Evolutionary conservation across 352 stramenopile species (phyloP).

Genomic region (Pythium pectinolyticum): DNA sequence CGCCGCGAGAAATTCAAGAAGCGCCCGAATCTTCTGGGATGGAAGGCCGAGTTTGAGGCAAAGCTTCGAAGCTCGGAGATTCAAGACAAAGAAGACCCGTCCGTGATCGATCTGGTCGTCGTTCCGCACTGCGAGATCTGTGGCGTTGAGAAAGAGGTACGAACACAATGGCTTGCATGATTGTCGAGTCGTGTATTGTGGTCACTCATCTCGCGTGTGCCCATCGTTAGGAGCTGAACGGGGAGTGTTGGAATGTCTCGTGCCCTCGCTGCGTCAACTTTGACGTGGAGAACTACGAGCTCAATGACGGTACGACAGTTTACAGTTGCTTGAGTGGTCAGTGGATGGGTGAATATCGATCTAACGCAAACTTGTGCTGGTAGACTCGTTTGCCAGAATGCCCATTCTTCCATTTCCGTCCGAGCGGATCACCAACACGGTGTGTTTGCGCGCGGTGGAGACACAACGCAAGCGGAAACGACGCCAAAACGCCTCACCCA

Average conservation of each 20-base stretch:
- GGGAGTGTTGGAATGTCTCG: slow-evolving; percentile 73
- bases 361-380: too few relatives aligned
- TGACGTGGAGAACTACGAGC: slow-evolving; percentile 55
- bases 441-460: slow-evolving; percentile 41
- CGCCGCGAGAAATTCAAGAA: slow-evolving; percentile 83
- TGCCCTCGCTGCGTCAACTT: slow-evolving; percentile 74
- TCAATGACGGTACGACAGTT: slow-evolving; percentile 30
- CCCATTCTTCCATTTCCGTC: slow-evolving; percentile 52
- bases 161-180: neutral
- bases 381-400: slow-evolving; percentile 52
- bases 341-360: neutral
- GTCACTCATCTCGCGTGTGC: neutral
- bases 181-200: neutral
- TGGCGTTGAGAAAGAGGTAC: slow-evolving; percentile 80
- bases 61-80: slow-evolving; percentile 57
- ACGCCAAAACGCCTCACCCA: slow-evolving; percentile 20
- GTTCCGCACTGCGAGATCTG: slow-evolving; percentile 80
- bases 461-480: slow-evolving; percentile 56
- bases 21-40: slow-evolving; percentile 80
- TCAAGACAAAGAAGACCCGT: slow-evolving; percentile 54
- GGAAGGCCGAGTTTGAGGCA: slow-evolving; percentile 67
- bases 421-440: slow-evolving; percentile 50
- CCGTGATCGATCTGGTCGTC: slow-evolving; percentile 65
- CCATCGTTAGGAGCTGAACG: slow-evolving; percentile 67
- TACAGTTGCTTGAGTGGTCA: neutral